Evolutionary conservation across 257 asterid genomes (phyloP).

Genomic region (Solanum arcanum): DNA sequence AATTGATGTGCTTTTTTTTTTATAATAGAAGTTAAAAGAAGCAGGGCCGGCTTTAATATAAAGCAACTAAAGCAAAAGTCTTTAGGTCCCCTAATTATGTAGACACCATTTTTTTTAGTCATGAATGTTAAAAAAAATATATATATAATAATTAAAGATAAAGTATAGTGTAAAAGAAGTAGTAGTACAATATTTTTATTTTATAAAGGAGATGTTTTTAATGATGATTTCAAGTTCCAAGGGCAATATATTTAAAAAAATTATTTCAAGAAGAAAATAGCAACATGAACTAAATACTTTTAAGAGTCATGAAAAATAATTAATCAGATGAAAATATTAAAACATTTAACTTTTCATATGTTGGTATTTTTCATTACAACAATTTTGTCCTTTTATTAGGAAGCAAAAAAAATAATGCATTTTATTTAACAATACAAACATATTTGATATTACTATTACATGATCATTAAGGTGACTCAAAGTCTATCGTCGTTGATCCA

Average conservation of each 20-base stretch:
- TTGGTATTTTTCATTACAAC: neutral
- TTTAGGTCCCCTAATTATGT: neutral
- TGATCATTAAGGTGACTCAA: neutral
- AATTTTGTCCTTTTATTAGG: neutral
- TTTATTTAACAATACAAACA: neutral
- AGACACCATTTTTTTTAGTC: neutral
- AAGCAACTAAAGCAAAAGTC: neutral
- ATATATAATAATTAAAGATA: neutral
- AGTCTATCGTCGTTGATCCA: neutral
- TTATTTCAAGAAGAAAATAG: neutral
- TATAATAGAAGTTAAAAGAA: neutral
- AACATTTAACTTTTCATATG: neutral
- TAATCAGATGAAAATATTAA: neutral
- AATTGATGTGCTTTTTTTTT: neutral
- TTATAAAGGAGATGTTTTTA: neutral
- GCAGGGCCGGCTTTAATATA: neutral
- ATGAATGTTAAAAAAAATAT: neutral
- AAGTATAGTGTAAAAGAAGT: neutral
- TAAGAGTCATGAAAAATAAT: neutral
- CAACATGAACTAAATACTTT: neutral
- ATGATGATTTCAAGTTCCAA: neutral
- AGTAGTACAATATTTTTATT: neutral
- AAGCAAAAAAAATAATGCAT: neutral
- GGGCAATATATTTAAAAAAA: neutral
- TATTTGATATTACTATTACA: neutral